A percentile compares a stretch with the other conserved stretches of the same genome.
Evolutionary conservation across 164 flowering plant species (phyloP).

Genomic region (Pachysandra terminalis): DNA sequence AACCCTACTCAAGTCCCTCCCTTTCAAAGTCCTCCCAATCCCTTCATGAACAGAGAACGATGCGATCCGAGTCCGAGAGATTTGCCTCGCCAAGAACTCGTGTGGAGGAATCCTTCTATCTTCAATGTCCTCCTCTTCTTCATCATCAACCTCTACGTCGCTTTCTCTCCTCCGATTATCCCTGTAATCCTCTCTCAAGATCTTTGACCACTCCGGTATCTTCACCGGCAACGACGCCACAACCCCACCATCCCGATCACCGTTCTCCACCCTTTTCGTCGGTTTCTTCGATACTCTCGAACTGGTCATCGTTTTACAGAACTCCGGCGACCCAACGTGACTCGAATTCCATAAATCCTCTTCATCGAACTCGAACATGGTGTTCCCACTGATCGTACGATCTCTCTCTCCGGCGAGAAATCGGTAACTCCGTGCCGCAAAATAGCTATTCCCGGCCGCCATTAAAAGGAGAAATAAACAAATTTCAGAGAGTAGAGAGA

Average conservation of each 20-base stretch:
- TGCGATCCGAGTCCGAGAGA: conserved; percentile 21
- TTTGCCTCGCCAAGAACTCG: conserved; percentile 27
- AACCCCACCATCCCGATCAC: conserved; percentile 3
- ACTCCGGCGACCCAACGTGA: not conserved
- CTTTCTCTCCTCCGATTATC: not conserved
- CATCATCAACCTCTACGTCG: conserved; percentile 5
- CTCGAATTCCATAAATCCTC: conserved; percentile 19
- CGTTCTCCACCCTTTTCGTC: conserved; percentile 9
- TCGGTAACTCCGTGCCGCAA: conserved; percentile 12
- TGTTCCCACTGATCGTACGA: not conserved
- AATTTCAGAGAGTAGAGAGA: too few species aligned
- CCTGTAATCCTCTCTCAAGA: conserved; percentile 16
- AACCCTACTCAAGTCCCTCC: conserved; percentile 33
- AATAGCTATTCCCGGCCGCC: conserved; percentile 13
- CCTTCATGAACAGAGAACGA: conserved; percentile 32
- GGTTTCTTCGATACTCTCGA: conserved; percentile 10
- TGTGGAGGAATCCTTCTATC: conserved; percentile 27
- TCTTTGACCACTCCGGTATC: conserved; percentile 39
- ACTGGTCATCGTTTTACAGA: conserved; percentile 15
- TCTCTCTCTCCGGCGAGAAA: conserved; percentile 10
- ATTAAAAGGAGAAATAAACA: not conserved
- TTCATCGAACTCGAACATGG: conserved; percentile 27
- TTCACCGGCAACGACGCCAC: conserved; percentile 25
- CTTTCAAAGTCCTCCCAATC: conserved; percentile 29
- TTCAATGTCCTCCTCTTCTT: too few species aligned